Evolutionary conservation across 495 filamentous ascomycete genomes (phyloP), one percentile per base, ranked within the genome.

Genomic region (Aspergillus kassunensis): DNA sequence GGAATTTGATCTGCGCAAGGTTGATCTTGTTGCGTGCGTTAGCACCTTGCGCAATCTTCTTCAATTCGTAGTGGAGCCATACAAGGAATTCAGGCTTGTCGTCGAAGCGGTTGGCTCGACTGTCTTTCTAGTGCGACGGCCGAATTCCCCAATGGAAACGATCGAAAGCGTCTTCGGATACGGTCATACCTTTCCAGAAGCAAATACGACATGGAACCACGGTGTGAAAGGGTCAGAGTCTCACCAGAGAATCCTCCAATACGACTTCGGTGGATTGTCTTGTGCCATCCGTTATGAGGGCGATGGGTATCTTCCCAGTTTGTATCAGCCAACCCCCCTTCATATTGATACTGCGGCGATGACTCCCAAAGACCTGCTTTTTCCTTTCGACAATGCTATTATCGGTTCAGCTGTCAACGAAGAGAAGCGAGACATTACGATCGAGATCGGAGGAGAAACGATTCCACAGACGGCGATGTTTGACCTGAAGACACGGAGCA

Each of bases 401-500:
- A 42, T 63, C 10, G 27, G 29, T 16, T 7, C 36, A 21, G 8
- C 43, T 24, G 5, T 6, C 10, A 11, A 31, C 9, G 24, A 49
- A 5, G 48, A 50, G 12, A 11, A 19, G 1, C n/a, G 37, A 1
- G 2, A 34, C 15, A 56, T 65, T 8, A 24, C 15, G 0, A 36
- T 62, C 29, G 16, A 25, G 12, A 42, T 23, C 3, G 47, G 35
- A 9, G 63, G 61, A 20, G 35, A 40, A 3, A 3, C 24, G 24
- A 43, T 25, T 61, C 57, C 66, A 8, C 83, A 85, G 44, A 25
- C 61, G 4, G 63, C 71, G 8, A 63, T 86, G n/a, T 82, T 88
- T 57, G 85, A 88, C 49, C 67, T 89, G 42, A 88, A 88, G 56
- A 90, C 86, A 1, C 76, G 82, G 8, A 75, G 71, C 18, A 59